These are phyloP conservation scores for Vitis rotundifolia DNA, from an alignment of 164 flowering plant genomes.

Conservation along the genomic window DNA sequence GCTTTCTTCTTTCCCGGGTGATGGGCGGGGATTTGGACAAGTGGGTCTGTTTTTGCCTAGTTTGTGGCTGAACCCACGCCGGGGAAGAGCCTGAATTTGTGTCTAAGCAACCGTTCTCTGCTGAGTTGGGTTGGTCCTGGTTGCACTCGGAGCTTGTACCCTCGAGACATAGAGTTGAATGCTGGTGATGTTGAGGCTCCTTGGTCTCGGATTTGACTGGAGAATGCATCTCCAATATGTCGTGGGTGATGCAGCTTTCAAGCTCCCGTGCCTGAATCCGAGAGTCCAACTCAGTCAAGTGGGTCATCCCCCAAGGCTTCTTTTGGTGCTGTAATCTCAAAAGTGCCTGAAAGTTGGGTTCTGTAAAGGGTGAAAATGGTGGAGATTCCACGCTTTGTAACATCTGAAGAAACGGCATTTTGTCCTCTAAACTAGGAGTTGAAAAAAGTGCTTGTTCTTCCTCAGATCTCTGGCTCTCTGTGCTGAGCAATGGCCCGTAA, in stretches of 20 bases:
- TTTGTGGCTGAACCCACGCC: not conserved
- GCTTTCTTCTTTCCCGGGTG: slow-evolving; percentile 39
- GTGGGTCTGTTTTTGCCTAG: slow-evolving; percentile 15
- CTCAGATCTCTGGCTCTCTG: slow-evolving; percentile 21
- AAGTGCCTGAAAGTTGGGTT: slow-evolving; percentile 42
- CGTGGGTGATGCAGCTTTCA: slow-evolving; percentile 54
- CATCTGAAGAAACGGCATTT: slow-evolving; percentile 64
- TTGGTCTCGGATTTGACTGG: slow-evolving; percentile 37
- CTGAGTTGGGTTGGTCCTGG: slow-evolving; percentile 12
- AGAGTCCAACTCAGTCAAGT: slow-evolving; percentile 16
- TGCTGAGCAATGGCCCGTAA: slow-evolving; percentile 16
- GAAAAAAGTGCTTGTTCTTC: slow-evolving; percentile 19
- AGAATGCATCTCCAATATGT: slow-evolving; percentile 31
- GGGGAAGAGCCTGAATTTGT: slow-evolving; percentile 10
- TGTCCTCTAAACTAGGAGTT: slow-evolving; percentile 32
- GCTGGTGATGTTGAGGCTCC: slow-evolving; percentile 4
- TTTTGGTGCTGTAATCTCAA: slow-evolving; percentile 40
- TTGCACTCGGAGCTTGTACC: slow-evolving; percentile 14
- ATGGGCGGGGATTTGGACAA: slow-evolving; percentile 10
- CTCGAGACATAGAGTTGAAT: slow-evolving; percentile 15
- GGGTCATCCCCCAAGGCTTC: slow-evolving; percentile 23
- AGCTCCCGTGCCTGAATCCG: slow-evolving; percentile 33
- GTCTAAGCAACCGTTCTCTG: slow-evolving; percentile 2
- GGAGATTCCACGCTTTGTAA: slow-evolving; percentile 40
- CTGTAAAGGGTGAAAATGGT: slow-evolving; percentile 25